Conservation (phyloP, 2,329 filamentous ascomycete genomes). For the Aspergillus unguis region DNA sequence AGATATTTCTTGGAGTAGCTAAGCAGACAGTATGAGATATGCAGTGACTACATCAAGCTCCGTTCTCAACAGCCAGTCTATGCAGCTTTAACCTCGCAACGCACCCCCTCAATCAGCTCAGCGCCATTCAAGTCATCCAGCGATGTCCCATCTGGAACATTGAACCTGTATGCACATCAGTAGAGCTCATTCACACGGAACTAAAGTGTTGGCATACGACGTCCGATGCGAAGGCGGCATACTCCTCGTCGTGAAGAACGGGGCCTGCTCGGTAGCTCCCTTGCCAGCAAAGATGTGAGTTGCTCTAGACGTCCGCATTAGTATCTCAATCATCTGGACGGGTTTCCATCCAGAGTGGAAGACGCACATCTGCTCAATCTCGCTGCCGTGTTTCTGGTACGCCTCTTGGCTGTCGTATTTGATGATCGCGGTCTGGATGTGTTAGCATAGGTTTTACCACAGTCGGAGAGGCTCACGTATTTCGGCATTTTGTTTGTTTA, state of each 20-base stretch:
- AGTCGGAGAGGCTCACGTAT: constrained; percentile 5
- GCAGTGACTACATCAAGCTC: background rate
- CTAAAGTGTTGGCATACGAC: constrained; percentile 6
- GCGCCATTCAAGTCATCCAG: constrained; percentile 13
- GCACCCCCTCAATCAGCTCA: constrained; percentile 13
- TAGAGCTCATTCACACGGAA: too few relatives aligned
- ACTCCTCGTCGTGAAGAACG: constrained; percentile 17
- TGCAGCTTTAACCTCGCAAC: constrained; percentile 7
- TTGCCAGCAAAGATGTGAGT: constrained; percentile 11
- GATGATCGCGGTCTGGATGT: constrained; percentile 12
- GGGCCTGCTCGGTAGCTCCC: constrained; percentile 13
- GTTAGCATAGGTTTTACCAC: background rate
- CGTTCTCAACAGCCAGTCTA: background rate
- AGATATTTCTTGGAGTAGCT: background rate
- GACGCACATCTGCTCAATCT: constrained; percentile 16
- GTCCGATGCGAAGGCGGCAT: constrained; percentile 18
- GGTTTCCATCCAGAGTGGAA: too few relatives aligned
- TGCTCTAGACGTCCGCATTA: constrained; percentile 3
- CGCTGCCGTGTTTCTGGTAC: constrained; percentile 12
- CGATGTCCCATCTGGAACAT: constrained; percentile 9
- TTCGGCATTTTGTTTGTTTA: constrained; percentile 18
- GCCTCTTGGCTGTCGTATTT: constrained; percentile 15
- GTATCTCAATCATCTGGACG: background rate
- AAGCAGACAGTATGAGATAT: background rate
- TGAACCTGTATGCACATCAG: constrained; percentile 6